A percentile compares a stretch with the other conserved stretches of the same genome.
These are phyloP conservation scores for Flaveria ramosissima DNA, from an alignment of 129 eudicot genomes.

Conservation along the genomic window DNA sequence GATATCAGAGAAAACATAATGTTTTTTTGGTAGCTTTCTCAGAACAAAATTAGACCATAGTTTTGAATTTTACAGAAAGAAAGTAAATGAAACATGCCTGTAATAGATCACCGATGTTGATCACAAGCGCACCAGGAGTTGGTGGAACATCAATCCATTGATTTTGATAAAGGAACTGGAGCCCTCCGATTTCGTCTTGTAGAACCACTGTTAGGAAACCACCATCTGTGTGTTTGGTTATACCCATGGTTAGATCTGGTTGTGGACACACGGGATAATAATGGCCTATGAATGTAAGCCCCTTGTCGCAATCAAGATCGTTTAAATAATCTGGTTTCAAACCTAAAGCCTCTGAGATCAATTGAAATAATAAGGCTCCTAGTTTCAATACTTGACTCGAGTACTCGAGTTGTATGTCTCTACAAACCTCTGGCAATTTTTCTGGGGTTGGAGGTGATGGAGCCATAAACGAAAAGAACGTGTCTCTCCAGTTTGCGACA, in stretches of 20 bases:
- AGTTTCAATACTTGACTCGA: conserved; percentile 31
- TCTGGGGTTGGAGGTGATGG: conserved; percentile 27
- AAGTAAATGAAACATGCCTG: conserved; percentile 29
- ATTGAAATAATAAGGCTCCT: conserved; percentile 28
- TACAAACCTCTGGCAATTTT: conserved; percentile 39
- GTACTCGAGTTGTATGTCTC: conserved; percentile 45
- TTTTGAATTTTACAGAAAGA: too few relatives aligned
- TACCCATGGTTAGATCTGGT: conserved; percentile 46
- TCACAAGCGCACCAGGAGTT: conserved; percentile 39
- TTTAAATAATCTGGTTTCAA: conserved; percentile 35
- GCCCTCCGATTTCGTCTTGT: conserved; percentile 57
- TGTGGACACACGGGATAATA: conserved; percentile 57
- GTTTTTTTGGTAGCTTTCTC: too few relatives aligned
- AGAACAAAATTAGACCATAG: too few relatives aligned
- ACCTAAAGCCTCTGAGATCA: conserved; percentile 58
- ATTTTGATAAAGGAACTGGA: conserved; percentile 47
- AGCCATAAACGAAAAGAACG: conserved; percentile 24
- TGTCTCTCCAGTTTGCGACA: conserved; percentile 32
- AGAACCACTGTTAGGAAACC: conserved; percentile 43
- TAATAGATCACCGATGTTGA: conserved; percentile 47
- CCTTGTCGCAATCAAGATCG: conserved; percentile 37
- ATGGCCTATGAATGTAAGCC: conserved; percentile 18
- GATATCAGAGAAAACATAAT: too few relatives aligned
- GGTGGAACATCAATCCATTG: conserved; percentile 52
- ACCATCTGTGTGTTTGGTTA: conserved; percentile 39